Conservation (phyloP, 371 early-diverging fungal species). For the Cokeromyces recurvatus region DNA sequence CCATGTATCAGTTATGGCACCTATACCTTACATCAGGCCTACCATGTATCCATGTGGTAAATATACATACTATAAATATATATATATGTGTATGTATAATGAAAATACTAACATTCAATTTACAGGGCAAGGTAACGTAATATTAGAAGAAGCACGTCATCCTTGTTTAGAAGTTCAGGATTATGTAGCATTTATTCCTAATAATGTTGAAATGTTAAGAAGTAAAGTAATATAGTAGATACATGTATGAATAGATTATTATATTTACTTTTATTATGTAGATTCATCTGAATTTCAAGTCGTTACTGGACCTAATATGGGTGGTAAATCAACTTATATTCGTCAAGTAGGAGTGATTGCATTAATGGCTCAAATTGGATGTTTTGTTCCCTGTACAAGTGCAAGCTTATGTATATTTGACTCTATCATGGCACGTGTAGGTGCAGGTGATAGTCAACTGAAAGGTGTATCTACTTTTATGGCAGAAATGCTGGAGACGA, state of each 20-base stretch:
- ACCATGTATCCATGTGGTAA: constrained; percentile 50
- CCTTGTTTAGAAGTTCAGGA: constrained; percentile 96
- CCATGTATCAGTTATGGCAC: constrained; percentile 79
- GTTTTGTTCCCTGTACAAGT: constrained; percentile 91
- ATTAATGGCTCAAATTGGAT: constrained; percentile 97
- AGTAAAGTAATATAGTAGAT: constrained; percentile 40
- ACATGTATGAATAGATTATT: neutral
- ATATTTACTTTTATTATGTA: constrained; percentile 28
- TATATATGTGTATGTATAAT: too few species aligned
- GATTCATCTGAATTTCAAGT: constrained; percentile 70
- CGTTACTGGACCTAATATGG: constrained; percentile 97
- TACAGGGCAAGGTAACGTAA: constrained; percentile 58
- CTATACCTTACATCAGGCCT: constrained; percentile 82
- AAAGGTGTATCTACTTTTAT: constrained; percentile 98
- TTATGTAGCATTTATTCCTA: constrained; percentile 89
- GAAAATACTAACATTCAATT: too few species aligned
- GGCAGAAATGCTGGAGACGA: constrained; percentile 99
- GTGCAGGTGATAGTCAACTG: constrained; percentile 94
- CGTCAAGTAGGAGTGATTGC: constrained; percentile 94
- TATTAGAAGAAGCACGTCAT: constrained; percentile 75
- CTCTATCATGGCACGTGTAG: constrained; percentile 92
- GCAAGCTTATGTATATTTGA: constrained; percentile 87
- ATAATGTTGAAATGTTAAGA: constrained; percentile 75
- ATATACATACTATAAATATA: too few species aligned
- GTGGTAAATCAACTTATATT: constrained; percentile 95